These are phyloP conservation scores for Lepidium campestre DNA, from an alignment of 441 rosid species.

Conservation along the genomic window DNA sequence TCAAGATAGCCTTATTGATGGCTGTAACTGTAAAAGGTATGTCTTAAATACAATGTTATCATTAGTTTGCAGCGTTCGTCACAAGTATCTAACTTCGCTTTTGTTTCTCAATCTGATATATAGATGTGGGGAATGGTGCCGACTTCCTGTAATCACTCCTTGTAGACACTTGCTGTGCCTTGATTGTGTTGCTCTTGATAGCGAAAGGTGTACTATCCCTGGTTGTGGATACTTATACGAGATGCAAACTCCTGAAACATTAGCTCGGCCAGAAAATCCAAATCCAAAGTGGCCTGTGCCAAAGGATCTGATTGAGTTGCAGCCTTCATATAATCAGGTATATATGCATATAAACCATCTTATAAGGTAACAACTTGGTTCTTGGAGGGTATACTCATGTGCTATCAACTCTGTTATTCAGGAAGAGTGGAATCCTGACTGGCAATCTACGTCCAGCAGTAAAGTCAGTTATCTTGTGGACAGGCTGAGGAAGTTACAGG, in stretches of 20 bases:
- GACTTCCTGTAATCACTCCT: slow-evolving; percentile 87
- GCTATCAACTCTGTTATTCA: slow-evolving; percentile 30
- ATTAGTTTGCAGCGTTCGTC: not conserved
- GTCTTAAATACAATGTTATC: slow-evolving; percentile 16
- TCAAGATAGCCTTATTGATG: slow-evolving; percentile 60
- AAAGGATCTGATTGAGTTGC: slow-evolving; percentile 92
- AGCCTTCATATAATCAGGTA: slow-evolving; percentile 95
- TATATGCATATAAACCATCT: slow-evolving; percentile 13
- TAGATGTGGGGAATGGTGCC: slow-evolving; percentile 96
- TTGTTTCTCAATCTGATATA: slow-evolving; percentile 10
- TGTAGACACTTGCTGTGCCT: slow-evolving; percentile 91
- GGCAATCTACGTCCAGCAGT: slow-evolving; percentile 96
- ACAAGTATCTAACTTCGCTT: slow-evolving; percentile 6
- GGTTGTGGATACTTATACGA: slow-evolving; percentile 74
- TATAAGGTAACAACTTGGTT: not conserved
- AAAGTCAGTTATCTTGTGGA: slow-evolving; percentile 78
- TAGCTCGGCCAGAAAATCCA: slow-evolving; percentile 89
- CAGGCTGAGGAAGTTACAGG: slow-evolving; percentile 63
- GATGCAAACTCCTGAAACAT: slow-evolving; percentile 80
- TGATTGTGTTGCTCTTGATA: slow-evolving; percentile 72
- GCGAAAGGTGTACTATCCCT: slow-evolving; percentile 67
- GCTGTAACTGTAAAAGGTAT: slow-evolving; percentile 85
- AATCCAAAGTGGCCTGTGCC: slow-evolving; percentile 97
- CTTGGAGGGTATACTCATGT: slow-evolving; percentile 6
- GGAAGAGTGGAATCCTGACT: slow-evolving; percentile 98